Percentiles rank a stretch among this genome's conserved stretches.
Conservation (phyloP, 106 monocot genomes). For the Apostasia shenzhenica region DNA sequence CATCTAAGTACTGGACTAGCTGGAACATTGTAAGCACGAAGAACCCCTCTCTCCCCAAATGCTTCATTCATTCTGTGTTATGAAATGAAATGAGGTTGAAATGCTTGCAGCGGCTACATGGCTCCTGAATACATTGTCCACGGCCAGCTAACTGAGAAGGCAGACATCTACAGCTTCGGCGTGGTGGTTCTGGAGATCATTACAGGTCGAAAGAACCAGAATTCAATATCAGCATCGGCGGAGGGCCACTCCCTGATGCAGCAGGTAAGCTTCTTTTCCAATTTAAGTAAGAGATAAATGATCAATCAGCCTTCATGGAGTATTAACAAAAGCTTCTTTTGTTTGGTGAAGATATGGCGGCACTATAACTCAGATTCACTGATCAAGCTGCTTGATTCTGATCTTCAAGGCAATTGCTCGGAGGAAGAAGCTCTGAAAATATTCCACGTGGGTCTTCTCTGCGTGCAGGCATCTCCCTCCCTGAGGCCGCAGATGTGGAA, state of each 20-base stretch:
- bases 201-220: conserved; percentile 31
- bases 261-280: background rate
- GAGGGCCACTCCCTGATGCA: conserved; percentile 28
- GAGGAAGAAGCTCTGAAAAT: conserved; percentile 27
- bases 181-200: conserved; percentile 68
- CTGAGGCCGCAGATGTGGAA: conserved; percentile 50
- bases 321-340: no score
- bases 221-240: conserved; percentile 20
- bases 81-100: no score
- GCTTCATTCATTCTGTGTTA: background rate
- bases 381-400: conserved; percentile 32
- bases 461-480: conserved; percentile 12
- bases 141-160: conserved; percentile 57
- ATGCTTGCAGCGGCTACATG: conserved; percentile 37
- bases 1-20: conserved; percentile 58
- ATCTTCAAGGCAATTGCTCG: conserved; percentile 17
- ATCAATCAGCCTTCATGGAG: no score
- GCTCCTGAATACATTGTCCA: conserved; percentile 57
- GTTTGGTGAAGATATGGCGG: conserved; percentile 27
- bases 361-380: conserved; percentile 25
- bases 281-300: background rate
- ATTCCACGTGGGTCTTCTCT: conserved; percentile 25
- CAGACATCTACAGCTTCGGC: conserved; percentile 88
- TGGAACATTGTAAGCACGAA: conserved; percentile 48
- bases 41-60: background rate